Evolutionary conservation across 495 filamentous ascomycete species (phyloP).

Genomic region (Penicillium cosmopolitanum): DNA sequence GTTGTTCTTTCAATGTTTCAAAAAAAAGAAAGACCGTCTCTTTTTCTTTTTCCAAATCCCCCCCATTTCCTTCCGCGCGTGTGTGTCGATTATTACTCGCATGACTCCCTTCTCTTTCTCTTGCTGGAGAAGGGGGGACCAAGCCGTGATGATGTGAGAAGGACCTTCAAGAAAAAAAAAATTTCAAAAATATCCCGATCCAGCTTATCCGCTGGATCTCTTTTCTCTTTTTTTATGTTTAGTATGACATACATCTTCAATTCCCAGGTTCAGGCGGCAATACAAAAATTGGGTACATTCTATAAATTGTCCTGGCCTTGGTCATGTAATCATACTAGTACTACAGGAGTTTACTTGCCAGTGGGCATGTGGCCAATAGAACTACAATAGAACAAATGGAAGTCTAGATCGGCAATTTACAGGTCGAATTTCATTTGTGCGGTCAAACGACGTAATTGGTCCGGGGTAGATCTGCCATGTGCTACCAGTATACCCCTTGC

Average conservation of each 20-base stretch:
- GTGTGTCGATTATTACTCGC: conserved; percentile 34
- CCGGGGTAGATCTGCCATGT: conserved; percentile 7
- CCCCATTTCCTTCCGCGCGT: conserved; percentile 25
- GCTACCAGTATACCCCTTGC: neutral
- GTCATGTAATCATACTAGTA: neutral
- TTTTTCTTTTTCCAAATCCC: conserved; percentile 41
- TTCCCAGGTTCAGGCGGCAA: conserved; percentile 45
- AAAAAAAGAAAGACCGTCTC: conserved; percentile 9
- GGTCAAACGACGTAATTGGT: conserved; percentile 22
- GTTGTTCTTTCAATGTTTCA: neutral
- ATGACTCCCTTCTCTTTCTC: conserved; percentile 21
- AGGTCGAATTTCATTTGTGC: conserved; percentile 15
- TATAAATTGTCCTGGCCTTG: neutral
- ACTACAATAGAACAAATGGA: neutral
- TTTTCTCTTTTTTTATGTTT: conserved; percentile 40
- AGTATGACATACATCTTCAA: conserved; percentile 46
- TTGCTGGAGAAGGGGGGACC: conserved; percentile 15
- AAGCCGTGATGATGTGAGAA: conserved; percentile 43
- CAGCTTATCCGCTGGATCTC: conserved; percentile 40
- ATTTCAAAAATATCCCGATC: conserved; percentile 46
- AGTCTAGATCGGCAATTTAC: conserved; percentile 6
- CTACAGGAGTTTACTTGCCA: too few relatives aligned
- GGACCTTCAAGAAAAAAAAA: conserved; percentile 46
- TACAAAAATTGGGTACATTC: conserved; percentile 37
- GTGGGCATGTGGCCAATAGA: neutral